Evolutionary conservation across 2,329 filamentous ascomycete genomes (phyloP), one percentile per base, ranked within the genome.

Genomic region (Cladosporium sp.): DNA sequence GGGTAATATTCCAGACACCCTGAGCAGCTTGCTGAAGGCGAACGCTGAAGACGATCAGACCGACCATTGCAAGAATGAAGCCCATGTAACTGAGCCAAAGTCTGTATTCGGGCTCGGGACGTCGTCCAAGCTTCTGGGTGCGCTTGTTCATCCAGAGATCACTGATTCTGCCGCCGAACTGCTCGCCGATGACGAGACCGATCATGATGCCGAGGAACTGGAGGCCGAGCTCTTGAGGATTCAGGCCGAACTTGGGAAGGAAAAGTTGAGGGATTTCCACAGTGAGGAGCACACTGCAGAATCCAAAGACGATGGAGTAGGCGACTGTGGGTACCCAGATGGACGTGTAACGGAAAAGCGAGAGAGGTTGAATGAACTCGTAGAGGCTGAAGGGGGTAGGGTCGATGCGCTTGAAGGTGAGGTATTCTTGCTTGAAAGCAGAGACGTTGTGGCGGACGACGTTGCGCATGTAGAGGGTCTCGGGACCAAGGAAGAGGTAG

Each of bases 181-280:
- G 81, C 66, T 86, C 83, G 19, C 83, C 83, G 9, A 85, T 72
- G 4, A 85, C 66, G 1, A 77, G 79, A 1, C 83, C 83, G 34
- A 85, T 74, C 49, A 86, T 81, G 48, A 84, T 72, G 3, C 77
- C 77, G 7, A 84, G 70, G 62, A 82, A 83, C 58, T 85, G 82
- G 1, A 86, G 74, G 0, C 83, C 83, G 6, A 85, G 73, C 58
- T 84, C 78, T 66, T 85, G 77, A 0, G 80, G 69, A 64, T 82
- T 80, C 71, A 86, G 78, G 13, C 76, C 76, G 57, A 83, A 87
- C 59, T 80, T 80, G 34, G 75, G 69, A 5, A 77, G 74, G 60
- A 84, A 82, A 1, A 86, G 73, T 58, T 84, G 81, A 0, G 83
- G 83, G 3, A 86, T 80, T 62, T 85, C 83, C 24, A 86, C 78